Base-by-base conservation (phyloP, 495 filamentous ascomycete genomes). In the Neurospora sp. region DNA sequence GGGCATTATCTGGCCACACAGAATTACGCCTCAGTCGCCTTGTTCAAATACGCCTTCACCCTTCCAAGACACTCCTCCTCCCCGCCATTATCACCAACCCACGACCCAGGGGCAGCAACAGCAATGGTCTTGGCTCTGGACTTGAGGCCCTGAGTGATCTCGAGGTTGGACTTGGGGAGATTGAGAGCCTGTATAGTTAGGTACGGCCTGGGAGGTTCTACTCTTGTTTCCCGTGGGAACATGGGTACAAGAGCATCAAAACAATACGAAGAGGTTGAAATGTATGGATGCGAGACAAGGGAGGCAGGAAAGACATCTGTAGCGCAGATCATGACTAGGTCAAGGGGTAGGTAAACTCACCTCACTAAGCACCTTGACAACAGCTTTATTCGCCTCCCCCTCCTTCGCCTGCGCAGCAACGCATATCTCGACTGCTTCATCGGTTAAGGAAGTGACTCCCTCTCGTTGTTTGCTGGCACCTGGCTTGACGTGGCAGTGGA, bases 301-400 rank as follows among this genome's bases (percentile, higher is more conserved):
- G 27, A 27, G 27, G 2, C 27, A 27, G 27, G 27, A 27, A 27
- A 27, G 27, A 27, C 27, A 27, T 27, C 27, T 27, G 27, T 27
- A 27, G 27, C 27, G 27, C 27, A 27, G 27, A 27, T 27, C 27
- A 27, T 27, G 27, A 35, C 35, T 35, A 35, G 35, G 35, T 35
- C 35, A 35, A 35, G 35, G 35, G 35, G 35, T 35, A 35, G 35
- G 35, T 35, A 35, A 35, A 59, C 81, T 72, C 78, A 92, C 90
- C 83, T 89, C 83, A 72, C 90, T 90, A 46, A 93, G 81, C 7
- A 92, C 80, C 71, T 88, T 84, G 73, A 89, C 83, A 9, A 92
- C 89, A 16, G 90, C 89, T 72, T 85, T 84, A 75, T 93, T 93
- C 5, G 90, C 88, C 78, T 90, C 89, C 3, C 90, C 90, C 31